Conservation (phyloP, 768 basidiomycete species). For the Mycena belliarum region DNA sequence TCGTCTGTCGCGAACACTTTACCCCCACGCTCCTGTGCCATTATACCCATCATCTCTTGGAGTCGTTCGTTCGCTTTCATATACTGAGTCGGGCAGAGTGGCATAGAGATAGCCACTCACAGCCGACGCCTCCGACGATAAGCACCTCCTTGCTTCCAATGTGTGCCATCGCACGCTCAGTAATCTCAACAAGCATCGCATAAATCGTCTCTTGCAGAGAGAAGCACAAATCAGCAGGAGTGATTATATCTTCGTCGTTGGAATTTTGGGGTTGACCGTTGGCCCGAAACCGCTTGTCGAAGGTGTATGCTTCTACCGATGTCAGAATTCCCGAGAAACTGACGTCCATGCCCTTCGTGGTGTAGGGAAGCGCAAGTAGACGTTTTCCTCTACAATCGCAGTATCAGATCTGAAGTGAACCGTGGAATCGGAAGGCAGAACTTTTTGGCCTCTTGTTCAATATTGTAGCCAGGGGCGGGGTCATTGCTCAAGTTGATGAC, state of each 20-base stretch:
- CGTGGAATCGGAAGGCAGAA: constrained; percentile 32
- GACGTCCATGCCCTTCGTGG: constrained; percentile 98
- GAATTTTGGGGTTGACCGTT: constrained; percentile 38
- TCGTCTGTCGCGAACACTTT: constrained; percentile 95
- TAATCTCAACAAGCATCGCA: constrained; percentile 98
- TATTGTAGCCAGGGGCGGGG: constrained; percentile 95
- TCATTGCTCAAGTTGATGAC: constrained; percentile 95
- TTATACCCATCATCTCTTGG: constrained; percentile 98
- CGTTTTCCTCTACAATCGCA: constrained; percentile 67
- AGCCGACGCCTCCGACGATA: constrained; percentile 99
- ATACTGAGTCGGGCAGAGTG: neutral
- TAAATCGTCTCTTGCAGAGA: constrained; percentile 96
- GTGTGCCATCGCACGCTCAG: constrained; percentile 98
- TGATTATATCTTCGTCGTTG: constrained; percentile 71
- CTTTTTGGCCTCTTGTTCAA: constrained; percentile 95
- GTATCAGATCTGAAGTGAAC: neutral
- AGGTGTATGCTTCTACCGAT: constrained; percentile 83
- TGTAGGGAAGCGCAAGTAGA: constrained; percentile 83
- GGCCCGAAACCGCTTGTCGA: constrained; percentile 79
- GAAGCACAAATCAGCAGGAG: constrained; percentile 95
- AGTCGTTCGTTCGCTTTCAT: constrained; percentile 81
- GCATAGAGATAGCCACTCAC: constrained; percentile 50
- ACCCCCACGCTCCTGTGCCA: constrained; percentile 89
- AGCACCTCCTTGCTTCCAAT: constrained; percentile 95
- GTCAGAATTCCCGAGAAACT: constrained; percentile 94